Evolutionary conservation across 768 basidiomycete genomes (phyloP).

Genomic region (Hericium coralloides): DNA sequence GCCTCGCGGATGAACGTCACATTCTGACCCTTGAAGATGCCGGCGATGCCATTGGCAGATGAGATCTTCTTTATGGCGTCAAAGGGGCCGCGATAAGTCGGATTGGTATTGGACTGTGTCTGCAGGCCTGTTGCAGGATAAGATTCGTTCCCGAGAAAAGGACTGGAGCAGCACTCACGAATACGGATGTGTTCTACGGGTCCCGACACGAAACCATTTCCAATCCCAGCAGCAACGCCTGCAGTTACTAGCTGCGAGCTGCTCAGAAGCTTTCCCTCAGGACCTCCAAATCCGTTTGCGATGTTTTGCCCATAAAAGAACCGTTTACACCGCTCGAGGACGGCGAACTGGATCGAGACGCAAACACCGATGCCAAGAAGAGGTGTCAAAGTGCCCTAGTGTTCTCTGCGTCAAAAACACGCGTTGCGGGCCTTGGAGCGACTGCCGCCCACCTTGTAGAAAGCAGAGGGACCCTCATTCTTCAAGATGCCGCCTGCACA

Average conservation of each 20-base stretch:
- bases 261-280: conserved; percentile 51
- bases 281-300: conserved; percentile 49
- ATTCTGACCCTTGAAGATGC: conserved; percentile 88
- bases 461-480: conserved; percentile 87
- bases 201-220: conserved; percentile 89
- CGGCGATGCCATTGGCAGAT: conserved; percentile 62
- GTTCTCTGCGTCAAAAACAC: neutral
- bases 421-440: neutral
- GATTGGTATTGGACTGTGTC: conserved; percentile 77
- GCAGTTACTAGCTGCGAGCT: conserved; percentile 60
- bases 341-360: conserved; percentile 94
- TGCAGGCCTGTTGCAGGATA: conserved; percentile 59
- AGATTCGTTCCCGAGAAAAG: neutral
- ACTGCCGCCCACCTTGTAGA: conserved; percentile 69
- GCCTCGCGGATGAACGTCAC: conserved; percentile 83
- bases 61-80: conserved; percentile 87
- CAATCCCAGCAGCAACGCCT: conserved; percentile 80
- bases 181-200: conserved; percentile 98
- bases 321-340: conserved; percentile 79
- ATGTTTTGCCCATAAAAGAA: conserved; percentile 60
- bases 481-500: conserved; percentile 87
- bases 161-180: conserved; percentile 39
- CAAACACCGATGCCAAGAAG: conserved; percentile 89
- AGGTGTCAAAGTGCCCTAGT: conserved; percentile 82
- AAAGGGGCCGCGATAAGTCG: conserved; percentile 71